phyloP scores from a whole-genome alignment of 768 basidiomycete genomes.

The Podaxis sp. region DNA sequence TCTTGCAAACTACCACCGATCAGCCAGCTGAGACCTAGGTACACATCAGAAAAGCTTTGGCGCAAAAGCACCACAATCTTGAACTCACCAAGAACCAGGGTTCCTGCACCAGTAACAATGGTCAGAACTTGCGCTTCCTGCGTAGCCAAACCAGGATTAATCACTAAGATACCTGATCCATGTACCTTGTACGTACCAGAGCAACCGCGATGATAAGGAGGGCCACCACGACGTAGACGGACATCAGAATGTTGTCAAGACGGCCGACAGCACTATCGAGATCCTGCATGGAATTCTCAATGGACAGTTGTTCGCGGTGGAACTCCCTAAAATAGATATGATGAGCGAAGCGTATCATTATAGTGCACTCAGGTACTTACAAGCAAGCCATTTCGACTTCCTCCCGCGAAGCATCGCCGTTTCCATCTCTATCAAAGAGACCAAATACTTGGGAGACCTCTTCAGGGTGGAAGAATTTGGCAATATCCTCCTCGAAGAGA shows the following conservation, averaged over 20 bases:
- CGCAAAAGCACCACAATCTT: neutral
- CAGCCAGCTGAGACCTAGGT: constrained; percentile 75
- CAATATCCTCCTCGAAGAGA: constrained; percentile 65
- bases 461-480: constrained; percentile 65
- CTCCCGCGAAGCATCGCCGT: constrained; percentile 67
- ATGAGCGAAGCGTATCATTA: neutral
- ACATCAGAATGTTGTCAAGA: constrained; percentile 84
- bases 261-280: constrained; percentile 86
- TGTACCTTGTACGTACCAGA: constrained; percentile 42
- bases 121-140: constrained; percentile 73
- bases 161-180: neutral
- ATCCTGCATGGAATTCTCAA: constrained; percentile 85
- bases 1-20: constrained; percentile 80
- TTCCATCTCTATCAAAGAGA: constrained; percentile 66
- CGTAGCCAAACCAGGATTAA: constrained; percentile 4
- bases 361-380: constrained; percentile 29
- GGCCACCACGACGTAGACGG: constrained; percentile 66
- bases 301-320: constrained; percentile 80
- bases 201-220: constrained; percentile 81
- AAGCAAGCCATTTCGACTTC: constrained; percentile 74
- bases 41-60: constrained; percentile 6
- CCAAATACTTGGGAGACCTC: constrained; percentile 65
- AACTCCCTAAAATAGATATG: constrained; percentile 48
- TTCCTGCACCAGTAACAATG: constrained; percentile 73
- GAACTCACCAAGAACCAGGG: constrained; percentile 41